Conservation (phyloP, 768 basidiomycete genomes). For the Xerocomus potaroensis region DNA sequence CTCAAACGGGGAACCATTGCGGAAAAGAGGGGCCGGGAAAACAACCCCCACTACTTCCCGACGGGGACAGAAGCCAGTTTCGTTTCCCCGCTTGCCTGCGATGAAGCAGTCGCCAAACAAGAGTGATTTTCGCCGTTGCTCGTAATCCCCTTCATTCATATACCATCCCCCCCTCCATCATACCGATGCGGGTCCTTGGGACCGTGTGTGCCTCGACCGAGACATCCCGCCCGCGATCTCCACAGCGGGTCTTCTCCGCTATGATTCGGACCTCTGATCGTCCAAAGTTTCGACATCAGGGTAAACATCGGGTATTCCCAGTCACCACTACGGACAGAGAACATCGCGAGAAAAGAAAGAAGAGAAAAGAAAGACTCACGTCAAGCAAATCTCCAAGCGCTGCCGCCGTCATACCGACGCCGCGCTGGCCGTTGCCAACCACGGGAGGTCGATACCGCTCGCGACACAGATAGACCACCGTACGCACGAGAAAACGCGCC, state of each 20-base stretch:
- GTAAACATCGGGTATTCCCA: conserved; percentile 9
- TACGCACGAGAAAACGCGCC: conserved; percentile 19
- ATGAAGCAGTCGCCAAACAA: conserved; percentile 4
- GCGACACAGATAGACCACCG: conserved; percentile 23
- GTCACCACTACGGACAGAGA: neutral
- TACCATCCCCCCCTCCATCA: no score
- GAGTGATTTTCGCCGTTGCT: conserved; percentile 1
- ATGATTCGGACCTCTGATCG: conserved; percentile 12
- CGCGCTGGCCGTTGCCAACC: conserved; percentile 4
- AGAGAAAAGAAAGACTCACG: conserved; percentile 21
- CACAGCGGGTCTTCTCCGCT: conserved; percentile 17
- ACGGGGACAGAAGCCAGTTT: neutral
- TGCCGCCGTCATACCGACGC: conserved; percentile 24
- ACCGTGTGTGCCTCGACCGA: conserved; percentile 1
- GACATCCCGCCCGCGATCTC: conserved; percentile 1
- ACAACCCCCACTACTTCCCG: conserved; percentile 1
- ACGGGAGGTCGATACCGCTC: conserved; percentile 14
- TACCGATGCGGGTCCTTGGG: conserved; percentile 13
- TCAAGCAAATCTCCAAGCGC: conserved; percentile 31
- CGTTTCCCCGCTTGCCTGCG: conserved; percentile 2
- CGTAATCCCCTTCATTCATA: neutral
- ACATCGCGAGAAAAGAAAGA: neutral
- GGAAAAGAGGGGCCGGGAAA: conserved; percentile 3
- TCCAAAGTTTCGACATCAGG: conserved; percentile 13
- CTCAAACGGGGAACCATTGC: conserved; percentile 9